Evolutionary conservation across 768 basidiomycete genomes (phyloP).

Genomic region (Rhizopogon vesiculosus): DNA sequence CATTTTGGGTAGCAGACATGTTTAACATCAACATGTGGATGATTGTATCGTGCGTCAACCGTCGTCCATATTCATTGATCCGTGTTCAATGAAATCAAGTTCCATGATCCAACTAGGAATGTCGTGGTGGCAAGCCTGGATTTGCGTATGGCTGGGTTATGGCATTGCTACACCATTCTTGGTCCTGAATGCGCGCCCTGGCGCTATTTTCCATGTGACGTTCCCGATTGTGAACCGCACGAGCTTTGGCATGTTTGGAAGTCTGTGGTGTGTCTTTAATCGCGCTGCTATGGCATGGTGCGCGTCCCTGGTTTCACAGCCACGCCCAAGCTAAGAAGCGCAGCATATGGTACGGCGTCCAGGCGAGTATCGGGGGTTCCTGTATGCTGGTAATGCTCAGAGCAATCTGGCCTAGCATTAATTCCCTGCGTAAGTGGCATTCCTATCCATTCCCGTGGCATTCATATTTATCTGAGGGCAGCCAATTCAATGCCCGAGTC

Average conservation of each 20-base stretch:
- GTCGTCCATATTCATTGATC: not conserved
- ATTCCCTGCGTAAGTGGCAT: slow-evolving; percentile 51
- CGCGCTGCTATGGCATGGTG: slow-evolving; percentile 71
- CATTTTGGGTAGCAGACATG: slow-evolving; percentile 78
- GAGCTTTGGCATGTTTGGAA: slow-evolving; percentile 77
- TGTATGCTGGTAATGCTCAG: slow-evolving; percentile 72
- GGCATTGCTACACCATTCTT: slow-evolving; percentile 64
- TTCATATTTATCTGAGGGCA: slow-evolving; percentile 17
- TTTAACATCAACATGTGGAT: slow-evolving; percentile 84
- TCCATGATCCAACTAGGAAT: slow-evolving; percentile 70
- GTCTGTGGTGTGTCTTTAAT: slow-evolving; percentile 76
- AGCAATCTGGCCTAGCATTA: slow-evolving; percentile 72
- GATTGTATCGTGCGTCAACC: slow-evolving; percentile 46
- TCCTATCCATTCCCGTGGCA: not conserved
- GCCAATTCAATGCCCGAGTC: slow-evolving; percentile 70
- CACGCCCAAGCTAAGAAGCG: slow-evolving; percentile 8
- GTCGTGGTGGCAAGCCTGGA: slow-evolving; percentile 84
- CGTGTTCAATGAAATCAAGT: not conserved
- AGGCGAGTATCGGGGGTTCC: slow-evolving; percentile 78
- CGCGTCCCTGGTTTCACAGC: slow-evolving; percentile 20
- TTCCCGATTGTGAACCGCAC: slow-evolving; percentile 73
- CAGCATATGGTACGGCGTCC: slow-evolving; percentile 76
- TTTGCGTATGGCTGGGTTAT: slow-evolving; percentile 69
- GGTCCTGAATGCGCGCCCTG: slow-evolving; percentile 71
- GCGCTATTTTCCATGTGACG: slow-evolving; percentile 72